Base-by-base conservation (phyloP, 2,329 filamentous ascomycete genomes). In the Rugonectria rugulosa region DNA sequence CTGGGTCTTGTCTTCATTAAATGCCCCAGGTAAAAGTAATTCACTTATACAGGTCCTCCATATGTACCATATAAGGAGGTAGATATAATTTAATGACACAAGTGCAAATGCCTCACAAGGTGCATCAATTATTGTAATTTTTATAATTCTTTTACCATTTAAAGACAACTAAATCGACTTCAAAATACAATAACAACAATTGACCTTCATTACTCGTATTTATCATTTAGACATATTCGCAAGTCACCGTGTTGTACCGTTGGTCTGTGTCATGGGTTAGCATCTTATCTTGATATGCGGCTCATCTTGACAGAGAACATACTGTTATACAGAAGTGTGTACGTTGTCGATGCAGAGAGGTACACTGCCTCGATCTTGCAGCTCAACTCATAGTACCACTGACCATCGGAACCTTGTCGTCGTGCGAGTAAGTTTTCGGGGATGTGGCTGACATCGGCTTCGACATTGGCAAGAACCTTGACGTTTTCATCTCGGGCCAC, bases 241-340 rank as follows among this genome's bases (percentile, higher is more conserved):
- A 74, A 17, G 71, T 75, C 21, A 79, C 74, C 1, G 75, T 73
- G 44, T 73, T 70, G 57, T 78, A 78, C 52, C 75, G 66, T 47
- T 73, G 68, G 46, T 69, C 74, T 77, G 34, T 38, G 21, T 15
- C 9, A 20, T 2, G 3, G n/a, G 54, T 70, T 55, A 72, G 65
- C 23, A 45, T 21, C 12, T 10, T 9, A n/a, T 10, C 1, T 4
- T 17, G 8, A 17, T 9, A 15, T 15, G 14, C 5, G 5, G 3
- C 6, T 4, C 23, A 24, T 12, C 2, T 5, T 7, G n/a, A 11
- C 6, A 6, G 14, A 14, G 15, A 19, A 59, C 74, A 61, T 62
- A 77, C 76, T 70, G 45, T 78, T 74, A 53, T 76, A 74, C 7
- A 79, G 65, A 26, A 80, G 65, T 5, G 77, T 78, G 58, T 79